These are phyloP conservation scores for Amaranthus tricolor DNA, from an alignment of 179 eudicot species.

Conservation along the genomic window DNA sequence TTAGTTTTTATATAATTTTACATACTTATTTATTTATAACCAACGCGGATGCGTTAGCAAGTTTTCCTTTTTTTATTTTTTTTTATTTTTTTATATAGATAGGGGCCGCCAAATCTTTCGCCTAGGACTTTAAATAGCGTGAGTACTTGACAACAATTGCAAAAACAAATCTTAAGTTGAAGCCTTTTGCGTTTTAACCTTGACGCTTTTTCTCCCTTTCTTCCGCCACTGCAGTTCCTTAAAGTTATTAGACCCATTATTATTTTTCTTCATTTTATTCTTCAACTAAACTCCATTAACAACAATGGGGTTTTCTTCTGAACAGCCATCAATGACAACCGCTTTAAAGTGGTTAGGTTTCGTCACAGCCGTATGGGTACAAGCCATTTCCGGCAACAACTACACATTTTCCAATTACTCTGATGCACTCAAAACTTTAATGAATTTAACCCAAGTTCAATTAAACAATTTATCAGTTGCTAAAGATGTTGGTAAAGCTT, in stretches of 20 bases:
- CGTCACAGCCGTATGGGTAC: slow-evolving; percentile 95
- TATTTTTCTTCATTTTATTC: not conserved
- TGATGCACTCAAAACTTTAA: slow-evolving; percentile 67
- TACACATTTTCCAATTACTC: slow-evolving; percentile 97
- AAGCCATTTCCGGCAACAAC: slow-evolving; percentile 88
- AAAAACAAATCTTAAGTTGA: not conserved
- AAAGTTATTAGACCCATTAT: not conserved
- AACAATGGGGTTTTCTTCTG: slow-evolving; percentile 13
- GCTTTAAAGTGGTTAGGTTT: slow-evolving; percentile 87
- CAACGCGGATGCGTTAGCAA: too few relatives aligned
- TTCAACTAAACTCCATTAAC: not conserved
- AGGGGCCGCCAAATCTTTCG: too few relatives aligned
- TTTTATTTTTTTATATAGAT: too few relatives aligned
- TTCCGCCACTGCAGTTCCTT: not conserved
- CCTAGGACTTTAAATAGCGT: not conserved
- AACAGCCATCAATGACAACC: slow-evolving; percentile 39
- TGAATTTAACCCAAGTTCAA: slow-evolving; percentile 74
- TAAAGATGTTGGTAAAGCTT: slow-evolving; percentile 91
- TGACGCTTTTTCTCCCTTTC: not conserved
- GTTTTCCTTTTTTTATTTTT: too few relatives aligned
- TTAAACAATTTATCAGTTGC: slow-evolving; percentile 87
- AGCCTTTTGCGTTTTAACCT: not conserved
- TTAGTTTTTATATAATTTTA: too few relatives aligned
- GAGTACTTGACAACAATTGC: not conserved
- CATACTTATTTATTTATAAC: too few relatives aligned